These are phyloP conservation scores for Nitzschia sp. DNA, from an alignment of 108 stramenopile genomes.

Conservation along the genomic window DNA sequence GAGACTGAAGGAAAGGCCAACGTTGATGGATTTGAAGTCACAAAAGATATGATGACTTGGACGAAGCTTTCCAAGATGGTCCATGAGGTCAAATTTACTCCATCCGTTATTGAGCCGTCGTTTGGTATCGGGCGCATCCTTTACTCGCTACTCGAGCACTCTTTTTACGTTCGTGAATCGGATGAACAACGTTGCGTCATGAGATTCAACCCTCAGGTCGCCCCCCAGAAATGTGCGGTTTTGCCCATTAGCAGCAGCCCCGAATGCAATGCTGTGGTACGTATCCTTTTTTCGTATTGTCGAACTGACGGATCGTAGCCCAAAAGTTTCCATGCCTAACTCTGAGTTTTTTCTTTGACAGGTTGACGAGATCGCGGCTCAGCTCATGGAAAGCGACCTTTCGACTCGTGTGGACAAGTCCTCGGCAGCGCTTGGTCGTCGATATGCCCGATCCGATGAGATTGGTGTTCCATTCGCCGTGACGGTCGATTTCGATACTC, in stretches of 20 bases:
- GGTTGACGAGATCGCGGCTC: conserved; percentile 80
- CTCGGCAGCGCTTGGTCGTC: conserved; percentile 86
- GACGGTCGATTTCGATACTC: conserved; percentile 97
- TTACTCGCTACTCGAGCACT: conserved; percentile 98
- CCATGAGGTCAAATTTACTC: conserved; percentile 95
- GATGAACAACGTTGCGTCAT: conserved; percentile 97
- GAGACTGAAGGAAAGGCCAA: conserved; percentile 84
- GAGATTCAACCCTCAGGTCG: conserved; percentile 94
- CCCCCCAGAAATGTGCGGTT: conserved; percentile 98
- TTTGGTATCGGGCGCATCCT: conserved; percentile 99
- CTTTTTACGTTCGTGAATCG: conserved; percentile 91
- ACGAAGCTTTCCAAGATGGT: conserved; percentile 85
- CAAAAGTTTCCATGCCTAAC: background rate
- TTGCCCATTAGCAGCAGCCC: conserved; percentile 86
- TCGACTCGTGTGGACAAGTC: conserved; percentile 91
- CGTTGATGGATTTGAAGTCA: conserved; percentile 90
- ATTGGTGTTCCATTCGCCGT: conserved; percentile 98
- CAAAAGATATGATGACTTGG: conserved; percentile 92
- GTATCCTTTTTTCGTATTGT: background rate
- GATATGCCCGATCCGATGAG: conserved; percentile 98
- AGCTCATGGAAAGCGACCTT: conserved; percentile 86
- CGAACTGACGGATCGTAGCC: too few species aligned
- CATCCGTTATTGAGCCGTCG: conserved; percentile 98
- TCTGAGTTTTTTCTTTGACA: conserved; percentile 9
- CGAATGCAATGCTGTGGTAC: conserved; percentile 77